These are phyloP conservation scores for Phialophora tarda DNA, from an alignment of 2,329 filamentous ascomycete genomes.

Conservation along the genomic window DNA sequence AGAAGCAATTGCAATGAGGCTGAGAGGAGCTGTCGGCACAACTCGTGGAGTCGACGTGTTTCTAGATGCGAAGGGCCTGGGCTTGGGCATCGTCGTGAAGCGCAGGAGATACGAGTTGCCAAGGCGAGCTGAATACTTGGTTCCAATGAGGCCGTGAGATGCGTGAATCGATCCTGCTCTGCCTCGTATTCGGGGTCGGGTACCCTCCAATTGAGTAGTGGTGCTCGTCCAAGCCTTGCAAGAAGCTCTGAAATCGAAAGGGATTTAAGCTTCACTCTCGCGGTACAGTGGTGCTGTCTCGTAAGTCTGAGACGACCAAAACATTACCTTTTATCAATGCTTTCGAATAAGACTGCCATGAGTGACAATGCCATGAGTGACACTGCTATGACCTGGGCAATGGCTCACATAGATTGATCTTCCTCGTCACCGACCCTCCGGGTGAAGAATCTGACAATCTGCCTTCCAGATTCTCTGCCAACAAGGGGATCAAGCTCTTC, in stretches of 20 bases:
- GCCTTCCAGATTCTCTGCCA: constrained; percentile 75
- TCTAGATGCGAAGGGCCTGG: not conserved
- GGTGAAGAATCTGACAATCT: constrained; percentile 83
- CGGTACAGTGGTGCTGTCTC: not conserved
- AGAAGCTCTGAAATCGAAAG: not conserved
- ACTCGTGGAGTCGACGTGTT: not conserved
- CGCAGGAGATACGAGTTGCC: not conserved
- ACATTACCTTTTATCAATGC: not conserved
- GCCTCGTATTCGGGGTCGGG: not conserved
- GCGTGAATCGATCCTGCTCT: not conserved
- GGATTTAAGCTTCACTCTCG: not conserved
- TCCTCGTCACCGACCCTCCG: constrained; percentile 61
- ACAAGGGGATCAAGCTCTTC: constrained; percentile 75
- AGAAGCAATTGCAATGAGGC: too few species aligned
- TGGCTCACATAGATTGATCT: constrained; percentile 17
- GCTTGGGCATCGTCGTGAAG: not conserved
- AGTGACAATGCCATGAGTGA: not conserved
- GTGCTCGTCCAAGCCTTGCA: not conserved
- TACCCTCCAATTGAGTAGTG: not conserved
- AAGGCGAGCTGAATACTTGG: not conserved
- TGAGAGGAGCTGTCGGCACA: not conserved
- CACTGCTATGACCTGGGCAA: not conserved
- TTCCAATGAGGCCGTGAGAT: constrained; percentile 1
- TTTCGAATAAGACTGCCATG: not conserved
- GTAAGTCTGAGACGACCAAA: not conserved